Percentiles rank a stretch among this genome's conserved stretches.
phyloP scores from a whole-genome alignment of 140 eudicot species.

The Cichorium intybus region DNA sequence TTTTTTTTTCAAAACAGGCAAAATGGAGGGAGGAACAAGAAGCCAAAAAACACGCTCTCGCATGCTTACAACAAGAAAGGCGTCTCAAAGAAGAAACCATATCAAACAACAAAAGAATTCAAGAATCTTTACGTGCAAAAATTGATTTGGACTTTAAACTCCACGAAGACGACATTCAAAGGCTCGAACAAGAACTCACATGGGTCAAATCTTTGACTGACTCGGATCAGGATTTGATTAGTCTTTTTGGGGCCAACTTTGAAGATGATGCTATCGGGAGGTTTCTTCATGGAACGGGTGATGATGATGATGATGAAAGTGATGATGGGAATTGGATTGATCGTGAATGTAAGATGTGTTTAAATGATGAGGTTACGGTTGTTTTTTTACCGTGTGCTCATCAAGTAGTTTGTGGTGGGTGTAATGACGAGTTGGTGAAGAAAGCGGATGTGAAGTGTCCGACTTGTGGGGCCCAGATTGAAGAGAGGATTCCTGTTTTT shows the following conservation, averaged over 20 bases:
- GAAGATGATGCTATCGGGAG: conserved; percentile 41
- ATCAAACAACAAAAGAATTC: conserved; percentile 48
- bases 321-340: conserved; percentile 21
- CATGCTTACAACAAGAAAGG: conserved; percentile 57
- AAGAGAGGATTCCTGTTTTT: conserved; percentile 65
- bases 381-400: conserved; percentile 86
- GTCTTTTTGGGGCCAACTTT: conserved; percentile 20
- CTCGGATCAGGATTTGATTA: conserved; percentile 23
- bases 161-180: conserved; percentile 72
- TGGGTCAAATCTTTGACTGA: conserved; percentile 45
- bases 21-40: conserved; percentile 65
- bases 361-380: conserved; percentile 62
- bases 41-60: conserved; percentile 45
- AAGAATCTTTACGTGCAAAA: conserved; percentile 59
- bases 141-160: conserved; percentile 72
- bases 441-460: conserved; percentile 64
- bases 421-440: conserved; percentile 51
- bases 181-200: conserved; percentile 70
- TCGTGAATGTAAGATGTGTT: conserved; percentile 57
- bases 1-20: conserved; percentile 34
- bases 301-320: conserved; percentile 35
- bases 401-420: conserved; percentile 57
- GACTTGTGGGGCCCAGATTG: conserved; percentile 49
- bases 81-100: conserved; percentile 59
- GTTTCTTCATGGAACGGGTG: conserved; percentile 43